Evolutionary conservation across 2,329 filamentous ascomycete species (phyloP).

Genomic region (Celoporthe dispersa): DNA sequence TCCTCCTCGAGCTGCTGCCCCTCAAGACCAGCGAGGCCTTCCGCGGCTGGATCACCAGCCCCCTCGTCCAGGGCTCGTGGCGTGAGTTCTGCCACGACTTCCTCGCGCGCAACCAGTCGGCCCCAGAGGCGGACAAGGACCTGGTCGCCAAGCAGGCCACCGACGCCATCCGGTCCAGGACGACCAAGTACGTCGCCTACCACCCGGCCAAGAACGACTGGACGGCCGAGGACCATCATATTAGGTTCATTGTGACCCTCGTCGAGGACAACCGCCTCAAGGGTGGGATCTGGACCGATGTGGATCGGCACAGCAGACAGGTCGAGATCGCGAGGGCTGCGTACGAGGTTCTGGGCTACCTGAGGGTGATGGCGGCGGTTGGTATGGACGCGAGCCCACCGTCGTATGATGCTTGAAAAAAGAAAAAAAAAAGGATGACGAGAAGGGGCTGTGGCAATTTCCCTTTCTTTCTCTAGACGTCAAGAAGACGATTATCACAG

Average conservation of each 20-base stretch:
- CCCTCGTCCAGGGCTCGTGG: constrained; percentile 42
- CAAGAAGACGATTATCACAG: neutral
- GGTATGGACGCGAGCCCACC: constrained; percentile 36
- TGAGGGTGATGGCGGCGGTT: constrained; percentile 34
- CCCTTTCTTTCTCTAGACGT: neutral
- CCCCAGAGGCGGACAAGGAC: constrained; percentile 42
- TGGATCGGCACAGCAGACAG: constrained; percentile 39
- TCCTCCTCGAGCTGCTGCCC: constrained; percentile 45
- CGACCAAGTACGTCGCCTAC: constrained; percentile 40
- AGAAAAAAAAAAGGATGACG: neutral
- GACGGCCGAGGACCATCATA: constrained; percentile 43
- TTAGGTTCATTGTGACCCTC: constrained; percentile 45
- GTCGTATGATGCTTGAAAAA: constrained; percentile 32
- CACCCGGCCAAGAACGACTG: constrained; percentile 44
- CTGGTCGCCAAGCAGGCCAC: constrained; percentile 38
- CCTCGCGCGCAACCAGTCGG: constrained; percentile 32
- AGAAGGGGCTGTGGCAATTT: neutral
- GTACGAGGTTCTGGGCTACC: constrained; percentile 44
- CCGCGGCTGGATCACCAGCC: constrained; percentile 41
- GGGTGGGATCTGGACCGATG: constrained; percentile 38
- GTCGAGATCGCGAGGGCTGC: constrained; percentile 41
- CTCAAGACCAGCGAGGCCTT: constrained; percentile 42
- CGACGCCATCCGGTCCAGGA: constrained; percentile 38
- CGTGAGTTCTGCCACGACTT: constrained; percentile 43
- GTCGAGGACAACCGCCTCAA: constrained; percentile 42